Conservation (phyloP, 1,139 yeast genomes). For the Zygosaccharomyces pseudobailii region DNA sequence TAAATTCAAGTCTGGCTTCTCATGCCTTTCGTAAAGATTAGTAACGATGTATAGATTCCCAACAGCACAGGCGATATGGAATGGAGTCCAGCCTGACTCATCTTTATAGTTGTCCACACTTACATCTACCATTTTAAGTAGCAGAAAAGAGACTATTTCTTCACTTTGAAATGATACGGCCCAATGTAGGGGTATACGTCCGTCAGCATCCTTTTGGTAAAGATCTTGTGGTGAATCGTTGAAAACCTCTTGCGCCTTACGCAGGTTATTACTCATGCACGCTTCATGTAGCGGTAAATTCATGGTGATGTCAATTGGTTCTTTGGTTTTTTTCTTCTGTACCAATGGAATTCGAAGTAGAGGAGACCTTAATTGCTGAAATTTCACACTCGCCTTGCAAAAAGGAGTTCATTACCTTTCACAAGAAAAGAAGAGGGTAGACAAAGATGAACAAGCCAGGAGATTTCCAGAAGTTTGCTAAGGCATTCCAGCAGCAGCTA, state of each 20-base stretch:
- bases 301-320: slow-evolving; percentile 6
- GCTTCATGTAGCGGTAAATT: slow-evolving; percentile 30
- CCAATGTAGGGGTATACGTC: slow-evolving; percentile 85
- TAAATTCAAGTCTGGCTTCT: slow-evolving; percentile 45
- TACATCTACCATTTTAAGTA: slow-evolving; percentile 33
- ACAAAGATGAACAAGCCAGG: slow-evolving; percentile 27
- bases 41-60: slow-evolving; percentile 58
- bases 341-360: neutral
- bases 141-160: slow-evolving; percentile 42
- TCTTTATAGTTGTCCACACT: slow-evolving; percentile 70
- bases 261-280: slow-evolving; percentile 29
- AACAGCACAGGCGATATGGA: slow-evolving; percentile 74
- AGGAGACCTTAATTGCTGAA: neutral
- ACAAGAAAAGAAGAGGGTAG: neutral
- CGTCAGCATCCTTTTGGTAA: slow-evolving; percentile 55
- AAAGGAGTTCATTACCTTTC: neutral
- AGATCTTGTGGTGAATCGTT: slow-evolving; percentile 16
- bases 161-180: slow-evolving; percentile 64
- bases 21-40: slow-evolving; percentile 39
- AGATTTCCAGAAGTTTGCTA: slow-evolving; percentile 33
- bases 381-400: neutral
- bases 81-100: slow-evolving; percentile 81
- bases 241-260: slow-evolving; percentile 22
- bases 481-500: slow-evolving; percentile 31
- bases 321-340: neutral